Conservation (phyloP, 208 protist genomes). For the Leishmania turanica region DNA sequence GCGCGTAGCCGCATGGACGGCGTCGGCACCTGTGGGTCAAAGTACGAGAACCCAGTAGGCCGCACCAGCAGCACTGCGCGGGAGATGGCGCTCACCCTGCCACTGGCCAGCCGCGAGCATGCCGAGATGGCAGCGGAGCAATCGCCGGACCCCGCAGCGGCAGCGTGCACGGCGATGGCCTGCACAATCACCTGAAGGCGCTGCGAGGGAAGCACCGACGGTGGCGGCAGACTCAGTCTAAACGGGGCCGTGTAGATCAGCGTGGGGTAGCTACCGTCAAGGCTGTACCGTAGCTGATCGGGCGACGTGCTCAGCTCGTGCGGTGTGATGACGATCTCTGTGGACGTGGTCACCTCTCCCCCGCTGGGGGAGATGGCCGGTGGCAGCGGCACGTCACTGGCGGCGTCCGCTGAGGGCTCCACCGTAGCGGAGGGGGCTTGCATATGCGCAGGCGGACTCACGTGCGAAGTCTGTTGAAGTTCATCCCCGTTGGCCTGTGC, state of each 20-base stretch:
- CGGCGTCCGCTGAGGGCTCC: neutral
- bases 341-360: slow-evolving; percentile 76
- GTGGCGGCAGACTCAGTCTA: slow-evolving; percentile 60
- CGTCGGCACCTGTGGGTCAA: slow-evolving; percentile 54
- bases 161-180: slow-evolving; percentile 48
- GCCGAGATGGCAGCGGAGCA: neutral
- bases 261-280: slow-evolving; percentile 76
- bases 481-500: neutral
- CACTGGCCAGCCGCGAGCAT: neutral
- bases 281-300: slow-evolving; percentile 83
- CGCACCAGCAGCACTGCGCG: slow-evolving; percentile 59
- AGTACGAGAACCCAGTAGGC: slow-evolving; percentile 59
- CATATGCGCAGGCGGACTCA: neutral
- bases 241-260: slow-evolving; percentile 77
- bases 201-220: slow-evolving; percentile 22
- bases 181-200: slow-evolving; percentile 43
- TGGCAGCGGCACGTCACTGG: slow-evolving; percentile 18
- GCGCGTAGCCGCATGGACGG: slow-evolving; percentile 62
- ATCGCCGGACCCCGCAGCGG: neutral
- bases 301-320: slow-evolving; percentile 43
- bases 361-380: slow-evolving; percentile 59
- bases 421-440: neutral
- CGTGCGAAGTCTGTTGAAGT: neutral
- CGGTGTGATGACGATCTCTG: slow-evolving; percentile 63
- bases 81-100: slow-evolving; percentile 41